Evolutionary conservation across 2,329 filamentous ascomycete genomes (phyloP).

Genomic region (Coniochaeta prunicola): DNA sequence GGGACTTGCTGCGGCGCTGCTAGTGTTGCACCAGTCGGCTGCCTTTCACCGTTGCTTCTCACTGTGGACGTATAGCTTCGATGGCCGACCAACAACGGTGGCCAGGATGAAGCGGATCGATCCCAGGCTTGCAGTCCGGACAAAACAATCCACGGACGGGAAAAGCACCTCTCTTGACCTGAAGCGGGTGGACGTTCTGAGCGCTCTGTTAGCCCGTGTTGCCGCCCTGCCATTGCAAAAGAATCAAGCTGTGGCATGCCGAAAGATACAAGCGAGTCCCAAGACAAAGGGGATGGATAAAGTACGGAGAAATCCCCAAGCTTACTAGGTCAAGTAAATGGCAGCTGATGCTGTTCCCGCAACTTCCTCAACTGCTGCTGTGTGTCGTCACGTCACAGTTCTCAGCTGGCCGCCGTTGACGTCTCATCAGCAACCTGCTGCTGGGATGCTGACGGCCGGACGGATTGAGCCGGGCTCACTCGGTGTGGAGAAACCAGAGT

Average conservation of each 20-base stretch:
- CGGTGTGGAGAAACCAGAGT: slow-evolving; percentile 1
- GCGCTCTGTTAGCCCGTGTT: neutral
- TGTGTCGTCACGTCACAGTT: neutral
- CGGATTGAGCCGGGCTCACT: neutral
- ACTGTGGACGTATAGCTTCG: neutral
- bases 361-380: neutral
- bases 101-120: neutral
- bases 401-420: neutral
- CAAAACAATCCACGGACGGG: neutral
- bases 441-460: neutral
- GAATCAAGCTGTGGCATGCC: neutral
- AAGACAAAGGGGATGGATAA: neutral
- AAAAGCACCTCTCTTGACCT: neutral
- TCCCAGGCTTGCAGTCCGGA: neutral
- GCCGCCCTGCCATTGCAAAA: neutral
- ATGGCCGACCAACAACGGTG: neutral
- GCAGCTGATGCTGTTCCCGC: neutral
- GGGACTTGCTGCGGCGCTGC: neutral
- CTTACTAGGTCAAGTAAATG: neutral
- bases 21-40: neutral
- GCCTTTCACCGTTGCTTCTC: neutral
- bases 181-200: neutral
- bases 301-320: neutral
- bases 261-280: neutral
- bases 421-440: neutral